Evolutionary conservation across 179 eudicot species (phyloP), one percentile per base, ranked within the genome.

Genomic region (Corrigiola litoralis): DNA sequence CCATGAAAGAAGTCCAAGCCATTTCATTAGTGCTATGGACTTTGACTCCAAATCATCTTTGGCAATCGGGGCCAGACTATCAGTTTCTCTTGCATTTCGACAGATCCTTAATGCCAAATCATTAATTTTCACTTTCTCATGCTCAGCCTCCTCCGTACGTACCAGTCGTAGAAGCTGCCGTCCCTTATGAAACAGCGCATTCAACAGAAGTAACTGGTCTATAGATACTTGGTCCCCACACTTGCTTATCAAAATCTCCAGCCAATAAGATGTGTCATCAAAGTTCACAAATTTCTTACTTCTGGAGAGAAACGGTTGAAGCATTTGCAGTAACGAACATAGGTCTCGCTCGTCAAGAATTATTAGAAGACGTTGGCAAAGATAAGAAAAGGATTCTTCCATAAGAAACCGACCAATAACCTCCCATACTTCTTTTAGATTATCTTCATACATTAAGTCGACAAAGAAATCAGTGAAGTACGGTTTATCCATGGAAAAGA

Each of bases 281-380:
- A 57, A 71, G 25, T 78, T 66, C 16, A 71, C 50, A 32, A 48
- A n/a, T 63, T 78, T 72, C 36, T 65, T 75, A 44, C 62, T 79
- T 41, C 75, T 74, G n/a, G 77, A 64, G 36, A 94, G 78, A 70
- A 69, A 63, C 32, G 72, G 71, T 52, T 77, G 74, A 65, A 90
- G 70, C 74, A 69, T 74, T 53, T 82, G 80, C 61, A 84, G 49
- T 64, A 85, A 71, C 62, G 41, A 11, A 47, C 38, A 48, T 17
- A 94, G 75, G 27, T 84, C 84, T 17, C 36, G 68, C 62, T 94
- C 99, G 34, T 82, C 83, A 49, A 94, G 88, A 70, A 84, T 51
- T 68, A 90, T 88, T 37, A 94, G 85, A 69, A 94, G 87, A 72
- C 76, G 99, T 50, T 69, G 87, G 69, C 99, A 84, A 62, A 94